phyloP scores from a whole-genome alignment of 345 rosid genomes.

The Mallotus nudiflorus region DNA sequence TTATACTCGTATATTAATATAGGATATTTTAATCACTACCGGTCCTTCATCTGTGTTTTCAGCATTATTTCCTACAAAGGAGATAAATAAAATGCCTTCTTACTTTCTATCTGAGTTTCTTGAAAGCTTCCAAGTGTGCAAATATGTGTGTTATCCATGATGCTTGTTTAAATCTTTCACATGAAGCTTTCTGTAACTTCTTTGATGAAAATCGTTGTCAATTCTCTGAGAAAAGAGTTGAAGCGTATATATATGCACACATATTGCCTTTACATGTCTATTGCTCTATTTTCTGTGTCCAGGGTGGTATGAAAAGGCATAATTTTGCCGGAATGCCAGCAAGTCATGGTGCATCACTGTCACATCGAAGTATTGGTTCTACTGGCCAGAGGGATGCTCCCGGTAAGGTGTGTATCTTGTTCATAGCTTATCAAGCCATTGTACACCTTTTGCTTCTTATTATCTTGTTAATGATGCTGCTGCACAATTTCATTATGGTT shows the following conservation, averaged over 20 bases:
- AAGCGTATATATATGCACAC: neutral
- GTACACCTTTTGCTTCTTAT: neutral
- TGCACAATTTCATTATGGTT: neutral
- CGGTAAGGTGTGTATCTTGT: constrained; percentile 66
- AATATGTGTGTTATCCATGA: too few species aligned
- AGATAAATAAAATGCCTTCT: too few species aligned
- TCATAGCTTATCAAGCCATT: neutral
- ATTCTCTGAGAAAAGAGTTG: neutral
- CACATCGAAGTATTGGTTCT: constrained; percentile 82
- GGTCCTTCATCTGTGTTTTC: too few species aligned
- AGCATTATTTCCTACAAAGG: too few species aligned
- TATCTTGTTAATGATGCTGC: neutral
- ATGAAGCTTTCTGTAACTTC: neutral
- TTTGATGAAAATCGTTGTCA: constrained; percentile 11
- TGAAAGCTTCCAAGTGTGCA: too few species aligned
- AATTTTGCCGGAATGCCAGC: constrained; percentile 61
- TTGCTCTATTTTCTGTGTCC: constrained; percentile 19
- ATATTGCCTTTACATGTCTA: constrained; percentile 3
- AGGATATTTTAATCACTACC: too few species aligned
- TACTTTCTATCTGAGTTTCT: too few species aligned
- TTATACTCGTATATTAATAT: too few species aligned
- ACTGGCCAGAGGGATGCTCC: constrained; percentile 97
- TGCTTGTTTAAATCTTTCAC: too few species aligned
- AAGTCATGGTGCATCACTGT: constrained; percentile 79
- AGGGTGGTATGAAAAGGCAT: constrained; percentile 89